Conservation (phyloP, 306 rosid species). For the Clitoria ternatea region DNA sequence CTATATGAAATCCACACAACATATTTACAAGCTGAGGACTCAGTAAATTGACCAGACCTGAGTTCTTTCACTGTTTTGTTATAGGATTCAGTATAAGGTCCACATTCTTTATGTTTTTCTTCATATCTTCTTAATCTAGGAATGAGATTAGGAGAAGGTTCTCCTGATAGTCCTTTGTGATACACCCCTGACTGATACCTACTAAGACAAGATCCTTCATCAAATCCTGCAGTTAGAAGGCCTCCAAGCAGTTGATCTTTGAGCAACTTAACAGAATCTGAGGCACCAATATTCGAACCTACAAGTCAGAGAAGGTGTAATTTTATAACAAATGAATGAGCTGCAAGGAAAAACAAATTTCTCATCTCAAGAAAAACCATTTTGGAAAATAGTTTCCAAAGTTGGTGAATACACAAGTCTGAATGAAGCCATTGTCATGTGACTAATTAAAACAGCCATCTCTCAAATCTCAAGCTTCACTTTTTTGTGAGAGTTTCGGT, state of each 20-base stretch:
- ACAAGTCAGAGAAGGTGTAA: slow-evolving; percentile 16
- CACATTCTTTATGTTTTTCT: slow-evolving; percentile 58
- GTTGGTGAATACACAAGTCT: not conserved
- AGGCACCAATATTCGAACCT: slow-evolving; percentile 32
- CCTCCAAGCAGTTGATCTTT: slow-evolving; percentile 49
- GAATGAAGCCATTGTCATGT: not conserved
- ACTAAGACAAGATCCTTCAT: slow-evolving; percentile 60
- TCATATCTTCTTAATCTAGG: slow-evolving; percentile 59
- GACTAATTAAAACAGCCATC: not conserved
- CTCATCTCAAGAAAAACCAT: not conserved
- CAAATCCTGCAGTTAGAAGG: slow-evolving; percentile 51
- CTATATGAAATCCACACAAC: slow-evolving; percentile 68
- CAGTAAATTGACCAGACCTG: slow-evolving; percentile 38
- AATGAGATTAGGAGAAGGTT: slow-evolving; percentile 57
- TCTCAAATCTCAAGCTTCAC: not conserved
- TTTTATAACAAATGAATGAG: slow-evolving; percentile 3
- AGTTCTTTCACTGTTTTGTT: slow-evolving; percentile 52
- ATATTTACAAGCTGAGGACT: slow-evolving; percentile 47
- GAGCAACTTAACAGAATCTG: slow-evolving; percentile 25
- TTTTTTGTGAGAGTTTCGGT: not conserved
- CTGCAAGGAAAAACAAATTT: not conserved
- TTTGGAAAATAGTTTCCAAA: not conserved
- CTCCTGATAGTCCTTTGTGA: slow-evolving; percentile 35
- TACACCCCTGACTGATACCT: slow-evolving; percentile 49
- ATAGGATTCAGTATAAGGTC: slow-evolving; percentile 58